Evolutionary conservation across 108 stramenopile genomes (phyloP).

Genomic region (Cyclotella choctawhatcheeana): DNA sequence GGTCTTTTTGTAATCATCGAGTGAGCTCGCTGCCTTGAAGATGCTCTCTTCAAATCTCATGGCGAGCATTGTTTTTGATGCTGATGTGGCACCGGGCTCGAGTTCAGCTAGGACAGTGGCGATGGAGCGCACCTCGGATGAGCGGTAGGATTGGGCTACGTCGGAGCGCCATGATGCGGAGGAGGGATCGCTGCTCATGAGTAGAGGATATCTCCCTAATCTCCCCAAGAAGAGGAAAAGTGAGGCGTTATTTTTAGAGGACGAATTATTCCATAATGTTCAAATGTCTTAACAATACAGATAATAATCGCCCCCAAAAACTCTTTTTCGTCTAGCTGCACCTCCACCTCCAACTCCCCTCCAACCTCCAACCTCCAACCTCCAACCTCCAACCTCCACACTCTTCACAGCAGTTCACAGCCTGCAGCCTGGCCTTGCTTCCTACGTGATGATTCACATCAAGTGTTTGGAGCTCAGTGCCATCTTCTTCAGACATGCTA

Average conservation of each 20-base stretch:
- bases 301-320: too few species aligned
- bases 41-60: conserved; percentile 81
- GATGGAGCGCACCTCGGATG: conserved; percentile 75
- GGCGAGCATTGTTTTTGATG: conserved; percentile 77
- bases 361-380: background rate
- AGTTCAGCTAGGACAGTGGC: conserved; percentile 73
- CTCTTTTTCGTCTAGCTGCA: background rate
- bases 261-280: too few species aligned
- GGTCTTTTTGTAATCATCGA: conserved; percentile 77
- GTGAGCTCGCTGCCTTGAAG: conserved; percentile 61
- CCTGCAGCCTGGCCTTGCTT: background rate
- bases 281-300: too few species aligned
- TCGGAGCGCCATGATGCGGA: conserved; percentile 59
- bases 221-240: too few species aligned
- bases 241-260: too few species aligned
- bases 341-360: background rate
- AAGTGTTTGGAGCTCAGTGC: too few species aligned
- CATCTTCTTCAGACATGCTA: background rate
- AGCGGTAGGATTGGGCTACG: conserved; percentile 74
- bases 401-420: background rate
- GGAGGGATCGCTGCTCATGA: conserved; percentile 2
- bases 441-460: too few species aligned
- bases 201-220: too few species aligned
- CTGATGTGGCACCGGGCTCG: conserved; percentile 73
- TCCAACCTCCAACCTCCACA: background rate